Evolutionary conservation across 148 eudicot species (phyloP), one percentile per base, ranked within the genome.

Genomic region (Camellia japonica): DNA sequence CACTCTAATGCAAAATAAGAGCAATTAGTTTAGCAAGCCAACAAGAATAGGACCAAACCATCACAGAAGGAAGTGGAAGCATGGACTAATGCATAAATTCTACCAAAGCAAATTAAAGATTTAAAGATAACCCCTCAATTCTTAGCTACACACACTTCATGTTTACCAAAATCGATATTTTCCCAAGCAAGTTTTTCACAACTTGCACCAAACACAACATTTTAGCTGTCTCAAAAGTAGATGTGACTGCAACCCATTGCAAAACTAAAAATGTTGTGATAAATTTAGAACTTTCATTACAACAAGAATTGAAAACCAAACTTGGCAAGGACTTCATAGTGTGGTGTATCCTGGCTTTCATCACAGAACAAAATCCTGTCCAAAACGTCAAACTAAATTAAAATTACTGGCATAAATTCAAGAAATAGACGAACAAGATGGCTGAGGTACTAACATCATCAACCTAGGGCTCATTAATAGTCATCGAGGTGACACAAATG

Each of bases 1-100:
- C 84, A 85, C 84, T 71, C 92, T 92, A 68, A 79, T 69, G 41
- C 73, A 56, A 77, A 68, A 81, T 23, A 11, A 81, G 51, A 51
- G 67, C 3, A 71, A 43, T 6, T 30, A 49, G 20, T 12, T 68
- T 54, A 74, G 72, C n/a, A 68, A 23, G 18, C 52, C 18, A 65
- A 59, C 23, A 79, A 75, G 16, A 23, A 30, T 3, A 66, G 61
- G 38, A 64, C 52, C n/a, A 8, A 76, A 77, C 23, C 56, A 1
- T 42, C 76, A 61, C 44, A 46, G 7, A 23, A 52, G 6, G n/a
- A 23, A 73, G 67, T 56, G 65, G 38, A 71, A 60, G 44, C 11
- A 62, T 44, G n/a, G 44, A 52, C 68, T 30, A 72, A 54, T 58
- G 7, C 18, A n/a, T 38, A 0, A 54, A 30, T 46, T 43, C 7